A percentile compares a stretch with the other conserved stretches of the same genome.
These are phyloP conservation scores for Groenewaldozyma sp. DNA, from an alignment of 1,139 yeast species.

Conservation along the genomic window DNA sequence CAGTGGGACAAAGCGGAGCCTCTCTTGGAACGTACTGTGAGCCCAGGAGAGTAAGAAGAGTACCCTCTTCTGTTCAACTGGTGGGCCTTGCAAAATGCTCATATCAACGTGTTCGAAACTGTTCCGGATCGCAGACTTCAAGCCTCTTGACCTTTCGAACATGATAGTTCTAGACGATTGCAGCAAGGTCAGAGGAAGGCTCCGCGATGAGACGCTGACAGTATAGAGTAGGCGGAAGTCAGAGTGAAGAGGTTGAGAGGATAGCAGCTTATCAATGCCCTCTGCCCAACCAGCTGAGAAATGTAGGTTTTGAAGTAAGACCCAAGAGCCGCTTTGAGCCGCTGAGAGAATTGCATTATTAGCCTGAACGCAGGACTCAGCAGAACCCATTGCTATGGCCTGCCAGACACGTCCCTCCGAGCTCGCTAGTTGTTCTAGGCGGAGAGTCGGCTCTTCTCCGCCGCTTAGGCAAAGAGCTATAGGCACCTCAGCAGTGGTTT, in stretches of 20 bases:
- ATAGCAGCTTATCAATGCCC: constrained; percentile 40
- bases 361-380: constrained; percentile 54
- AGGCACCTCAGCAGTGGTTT: constrained; percentile 27
- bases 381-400: constrained; percentile 66
- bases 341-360: constrained; percentile 43
- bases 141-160: constrained; percentile 55
- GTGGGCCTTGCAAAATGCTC: constrained; percentile 22
- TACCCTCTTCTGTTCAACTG: constrained; percentile 41
- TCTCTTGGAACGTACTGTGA: constrained; percentile 53
- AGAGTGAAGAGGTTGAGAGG: constrained; percentile 21
- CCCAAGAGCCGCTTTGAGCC: constrained; percentile 48
- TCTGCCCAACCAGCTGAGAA: constrained; percentile 59
- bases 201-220: constrained; percentile 35
- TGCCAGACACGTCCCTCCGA: constrained; percentile 24
- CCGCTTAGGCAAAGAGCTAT: constrained; percentile 50
- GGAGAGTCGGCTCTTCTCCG: constrained; percentile 60
- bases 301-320: constrained; percentile 70
- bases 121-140: constrained; percentile 39
- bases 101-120: constrained; percentile 28
- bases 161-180: constrained; percentile 43
- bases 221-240: constrained; percentile 53
- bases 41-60: constrained; percentile 58
- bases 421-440: constrained; percentile 40
- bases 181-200: constrained; percentile 51
- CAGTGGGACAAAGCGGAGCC: constrained; percentile 50